phyloP scores from a whole-genome alignment of 805 yeast genomes.

The Nakazawaea pomicola region DNA sequence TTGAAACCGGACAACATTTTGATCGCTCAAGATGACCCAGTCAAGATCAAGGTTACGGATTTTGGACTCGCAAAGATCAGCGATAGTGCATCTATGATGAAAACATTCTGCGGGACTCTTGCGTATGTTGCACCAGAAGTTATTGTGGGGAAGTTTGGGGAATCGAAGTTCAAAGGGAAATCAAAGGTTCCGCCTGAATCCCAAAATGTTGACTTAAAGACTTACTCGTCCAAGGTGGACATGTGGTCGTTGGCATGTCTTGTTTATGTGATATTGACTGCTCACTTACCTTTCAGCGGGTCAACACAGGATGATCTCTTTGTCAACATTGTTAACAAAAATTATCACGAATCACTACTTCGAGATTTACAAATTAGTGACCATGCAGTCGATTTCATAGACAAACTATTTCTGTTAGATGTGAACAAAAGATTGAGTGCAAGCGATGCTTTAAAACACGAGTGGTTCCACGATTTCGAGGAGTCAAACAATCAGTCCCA shows the following conservation, averaged over 20 bases:
- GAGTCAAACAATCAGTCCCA: conserved; percentile 30
- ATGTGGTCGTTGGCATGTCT: conserved; percentile 98
- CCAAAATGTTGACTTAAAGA: conserved; percentile 15
- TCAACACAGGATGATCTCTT: conserved; percentile 83
- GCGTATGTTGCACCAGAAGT: conserved; percentile 98
- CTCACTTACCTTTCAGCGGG: conserved; percentile 93
- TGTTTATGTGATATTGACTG: conserved; percentile 85
- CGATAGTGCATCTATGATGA: conserved; percentile 79
- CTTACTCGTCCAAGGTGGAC: conserved; percentile 85
- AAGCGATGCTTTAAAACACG: conserved; percentile 65
- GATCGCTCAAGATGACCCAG: conserved; percentile 88
- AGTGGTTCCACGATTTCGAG: conserved; percentile 56
- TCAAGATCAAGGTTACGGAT: conserved; percentile 87
- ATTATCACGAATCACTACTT: conserved; percentile 74
- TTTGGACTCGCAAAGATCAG: conserved; percentile 93
- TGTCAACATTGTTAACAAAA: conserved; percentile 68
- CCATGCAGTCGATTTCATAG: conserved; percentile 51
- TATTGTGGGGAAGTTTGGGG: conserved; percentile 48
- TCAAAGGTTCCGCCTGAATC: conserved; percentile 9
- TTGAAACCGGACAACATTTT: conserved; percentile 93
- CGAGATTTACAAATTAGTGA: conserved; percentile 30
- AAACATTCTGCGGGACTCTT: conserved; percentile 95
- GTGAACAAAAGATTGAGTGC: conserved; percentile 74
- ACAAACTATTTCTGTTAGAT: conserved; percentile 67
- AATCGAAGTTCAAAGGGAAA: conserved; percentile 20